phyloP scores from a whole-genome alignment of 1,284 basidiomycete genomes.

The Heliocybe sulcata region DNA sequence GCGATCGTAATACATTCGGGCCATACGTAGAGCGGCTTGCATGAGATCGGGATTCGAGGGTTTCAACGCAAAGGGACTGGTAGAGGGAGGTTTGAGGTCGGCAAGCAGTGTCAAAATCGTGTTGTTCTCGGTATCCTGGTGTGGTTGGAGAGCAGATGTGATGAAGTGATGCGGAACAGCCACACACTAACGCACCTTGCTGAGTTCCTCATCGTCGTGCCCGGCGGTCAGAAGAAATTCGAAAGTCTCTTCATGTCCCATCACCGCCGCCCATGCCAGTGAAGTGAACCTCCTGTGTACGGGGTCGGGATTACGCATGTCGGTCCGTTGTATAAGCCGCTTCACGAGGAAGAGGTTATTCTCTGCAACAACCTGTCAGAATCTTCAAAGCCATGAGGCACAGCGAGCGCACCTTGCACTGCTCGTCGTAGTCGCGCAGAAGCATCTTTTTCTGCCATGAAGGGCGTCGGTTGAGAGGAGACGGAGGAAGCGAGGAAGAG shows the following conservation, averaged over 20 bases:
- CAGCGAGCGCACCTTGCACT: constrained; percentile 53
- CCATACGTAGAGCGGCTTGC: constrained; percentile 72
- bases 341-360: constrained; percentile 89
- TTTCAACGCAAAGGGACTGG: constrained; percentile 37
- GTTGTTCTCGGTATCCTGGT: constrained; percentile 82
- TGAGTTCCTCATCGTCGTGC: constrained; percentile 88
- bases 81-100: constrained; percentile 54
- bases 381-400: constrained; percentile 6
- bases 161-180: constrained; percentile 1
- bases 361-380: constrained; percentile 39
- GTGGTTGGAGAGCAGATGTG: not conserved
- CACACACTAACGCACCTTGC: constrained; percentile 54
- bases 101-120: constrained; percentile 87
- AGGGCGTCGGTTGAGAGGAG: constrained; percentile 8
- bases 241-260: constrained; percentile 84
- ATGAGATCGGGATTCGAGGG: constrained; percentile 52
- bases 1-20: constrained; percentile 71
- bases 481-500: constrained; percentile 11
- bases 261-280: constrained; percentile 81
- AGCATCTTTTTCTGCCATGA: constrained; percentile 78
- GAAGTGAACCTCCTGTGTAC: constrained; percentile 72
- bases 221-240: constrained; percentile 79
- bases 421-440: constrained; percentile 69
- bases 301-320: constrained; percentile 85
- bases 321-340: constrained; percentile 72